Base-by-base conservation (phyloP, 2,329 filamentous ascomycete species). In the Helicocarpus griseus region DNA sequence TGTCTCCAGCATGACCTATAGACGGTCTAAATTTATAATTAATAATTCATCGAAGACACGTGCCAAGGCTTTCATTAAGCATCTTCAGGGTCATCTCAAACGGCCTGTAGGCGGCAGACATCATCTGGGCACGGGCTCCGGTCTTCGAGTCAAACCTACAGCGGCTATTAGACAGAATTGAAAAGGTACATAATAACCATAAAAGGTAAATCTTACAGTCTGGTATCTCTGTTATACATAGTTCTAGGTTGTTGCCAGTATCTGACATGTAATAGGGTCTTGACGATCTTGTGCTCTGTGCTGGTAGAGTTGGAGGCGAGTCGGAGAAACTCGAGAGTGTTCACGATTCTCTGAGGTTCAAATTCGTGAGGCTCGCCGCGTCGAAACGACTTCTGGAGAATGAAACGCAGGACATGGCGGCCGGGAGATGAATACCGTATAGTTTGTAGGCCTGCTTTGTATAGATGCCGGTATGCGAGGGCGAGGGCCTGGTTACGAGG, bases 391-490 rank as follows among this genome's bases (percentile, higher is more conserved):
- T 63, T 63, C 48, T 69, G 68, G 38, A 76, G 56, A 26, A 65
- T 69, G 48, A 73, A 65, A 48, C 73, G 73, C 17, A 81, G 62
- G 2, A 77, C 73, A 65, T 76, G 75, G 50, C 79, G 77, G 19
- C 75, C 73, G 9, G 81, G 81, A 45, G 72, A 74, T 1, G 80
- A 75, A 64, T 79, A 81, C 51, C 77, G 75, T 49, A 82, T 68
- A 3, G 78, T 78, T 49, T 73, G 73, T 19, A 83, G 67, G 7
- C 72, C 69, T 28, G 74, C 70, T 24, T 77, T 74, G 57, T 78
- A 79, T 39, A 84, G 68, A 50, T 76, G 71, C 53, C 81, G 77
- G 62, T 84, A 84, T 48, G 78, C 77, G 58, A 71, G 69, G 51
- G 77, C 51, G 44, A 81, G 58, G 9, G 61, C 59, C 55, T 60